Conservation (phyloP, 495 filamentous ascomycete species). For the Neurospora sp. region DNA sequence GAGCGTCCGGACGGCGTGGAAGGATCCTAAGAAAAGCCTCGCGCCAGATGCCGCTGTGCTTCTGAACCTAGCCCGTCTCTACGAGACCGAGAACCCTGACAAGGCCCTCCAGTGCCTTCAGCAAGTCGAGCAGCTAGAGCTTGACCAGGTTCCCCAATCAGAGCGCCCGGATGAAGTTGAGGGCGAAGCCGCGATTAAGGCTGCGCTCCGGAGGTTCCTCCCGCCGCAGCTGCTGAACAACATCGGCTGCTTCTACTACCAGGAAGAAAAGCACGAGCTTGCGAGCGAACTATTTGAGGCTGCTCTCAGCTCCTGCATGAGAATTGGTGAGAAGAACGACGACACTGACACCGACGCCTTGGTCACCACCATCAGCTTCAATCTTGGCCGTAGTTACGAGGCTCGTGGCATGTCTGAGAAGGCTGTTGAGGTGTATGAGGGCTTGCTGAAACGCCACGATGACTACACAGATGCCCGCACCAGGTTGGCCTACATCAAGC, state of each 20-base stretch:
- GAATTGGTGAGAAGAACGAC: slow-evolving; percentile 56
- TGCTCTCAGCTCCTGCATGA: slow-evolving; percentile 75
- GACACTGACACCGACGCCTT: slow-evolving; percentile 77
- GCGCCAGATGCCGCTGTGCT: slow-evolving; percentile 77
- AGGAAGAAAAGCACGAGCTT: slow-evolving; percentile 65
- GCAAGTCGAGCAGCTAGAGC: slow-evolving; percentile 79
- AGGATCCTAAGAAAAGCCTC: slow-evolving; percentile 69
- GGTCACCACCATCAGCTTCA: slow-evolving; percentile 89
- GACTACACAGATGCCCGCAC: slow-evolving; percentile 89
- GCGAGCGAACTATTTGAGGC: slow-evolving; percentile 84
- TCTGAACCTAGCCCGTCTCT: slow-evolving; percentile 82
- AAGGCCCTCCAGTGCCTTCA: slow-evolving; percentile 84
- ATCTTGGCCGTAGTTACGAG: slow-evolving; percentile 93
- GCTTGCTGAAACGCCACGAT: slow-evolving; percentile 65
- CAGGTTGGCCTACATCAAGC: slow-evolving; percentile 76
- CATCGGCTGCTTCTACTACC: slow-evolving; percentile 89
- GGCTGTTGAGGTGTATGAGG: slow-evolving; percentile 79
- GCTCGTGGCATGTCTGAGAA: slow-evolving; percentile 68
- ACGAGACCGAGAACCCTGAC: slow-evolving; percentile 75
- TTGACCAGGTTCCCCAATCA: slow-evolving; percentile 60
- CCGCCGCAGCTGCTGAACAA: slow-evolving; percentile 93
- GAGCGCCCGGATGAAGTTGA: slow-evolving; percentile 54
- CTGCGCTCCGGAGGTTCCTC: slow-evolving; percentile 57
- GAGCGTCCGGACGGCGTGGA: slow-evolving; percentile 79
- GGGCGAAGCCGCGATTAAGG: slow-evolving; percentile 46